These are phyloP conservation scores for Xerocomus brunneocitrinus DNA, from an alignment of 768 basidiomycete genomes.

Conservation along the genomic window DNA sequence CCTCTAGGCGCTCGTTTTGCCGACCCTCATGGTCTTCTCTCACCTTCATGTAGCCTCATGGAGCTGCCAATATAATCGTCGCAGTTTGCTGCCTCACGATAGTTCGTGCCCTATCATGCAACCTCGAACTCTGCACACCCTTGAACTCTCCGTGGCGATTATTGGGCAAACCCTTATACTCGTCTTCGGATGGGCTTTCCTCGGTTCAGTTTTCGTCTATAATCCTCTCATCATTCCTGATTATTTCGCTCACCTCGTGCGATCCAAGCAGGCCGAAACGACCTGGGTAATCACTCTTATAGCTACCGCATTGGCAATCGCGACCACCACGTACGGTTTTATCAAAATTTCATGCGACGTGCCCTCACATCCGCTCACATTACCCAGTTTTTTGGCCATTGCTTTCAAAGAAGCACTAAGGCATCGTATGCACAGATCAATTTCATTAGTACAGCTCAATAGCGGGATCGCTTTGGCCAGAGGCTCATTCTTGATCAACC, in stretches of 20 bases:
- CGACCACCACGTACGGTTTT: background rate
- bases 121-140: background rate
- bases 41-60: background rate
- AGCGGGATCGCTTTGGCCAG: conserved; percentile 6
- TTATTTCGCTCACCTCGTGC: background rate
- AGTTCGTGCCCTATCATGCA: background rate
- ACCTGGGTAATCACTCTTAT: background rate
- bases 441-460: conserved; percentile 2
- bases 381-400: background rate
- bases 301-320: background rate
- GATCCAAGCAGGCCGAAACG: background rate
- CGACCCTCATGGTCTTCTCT: background rate
- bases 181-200: background rate
- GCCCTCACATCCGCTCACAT: background rate
- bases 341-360: background rate
- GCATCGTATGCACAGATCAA: conserved; percentile 5
- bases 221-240: background rate
- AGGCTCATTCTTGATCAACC: background rate
- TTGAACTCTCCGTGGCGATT: background rate
- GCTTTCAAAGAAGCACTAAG: conserved; percentile 11
- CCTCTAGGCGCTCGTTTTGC: background rate
- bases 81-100: background rate
- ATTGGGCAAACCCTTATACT: background rate
- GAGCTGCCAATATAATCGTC: background rate
- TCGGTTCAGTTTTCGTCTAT: background rate